Evolutionary conservation across 2,329 filamentous ascomycete species (phyloP), one percentile per base, ranked within the genome.

Genomic region (Cladosporium colombiae): DNA sequence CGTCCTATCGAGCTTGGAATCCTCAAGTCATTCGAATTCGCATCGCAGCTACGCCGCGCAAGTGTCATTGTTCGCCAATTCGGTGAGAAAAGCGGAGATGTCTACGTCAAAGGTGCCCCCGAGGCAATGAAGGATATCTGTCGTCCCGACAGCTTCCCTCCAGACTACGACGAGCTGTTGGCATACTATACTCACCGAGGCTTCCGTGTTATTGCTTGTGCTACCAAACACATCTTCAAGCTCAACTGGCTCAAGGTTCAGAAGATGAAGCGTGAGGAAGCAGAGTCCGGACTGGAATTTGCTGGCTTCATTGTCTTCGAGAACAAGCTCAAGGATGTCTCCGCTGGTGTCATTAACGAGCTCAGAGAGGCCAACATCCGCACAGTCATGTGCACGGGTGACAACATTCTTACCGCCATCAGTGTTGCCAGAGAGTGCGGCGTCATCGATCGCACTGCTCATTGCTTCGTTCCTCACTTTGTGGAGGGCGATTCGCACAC

Each of bases 231-330:
- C 74, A 86, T 98, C 62, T 87, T 88, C 65, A 95, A 93, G 74
- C 83, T 98, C 35, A 96, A 90, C 72, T 97, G 93, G 93, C 88
- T 97, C 64, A 96, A 96, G 76, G 89, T 93, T 7, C 93, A 98
- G 74, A 97, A 96, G 80, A 93, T 98, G 89, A 91, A 88, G 71
- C 89, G 95, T 33, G 81, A 88, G 46, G 91, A 97, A 62, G 93
- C 91, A 10, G 95, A 99, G 78, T 90, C 87, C 3, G 84, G 88
- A 35, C 85, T 99, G 13, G 88, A 94, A 55, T 98, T 99, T 74
- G 85, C 93, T 40, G 95, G 95, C 5, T 99, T 99, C 79, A 98
- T 99, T 74, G 90, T 99, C 63, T 99, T 99, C 72, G 95, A 99
- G 80, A 99, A 99, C 81, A 99, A 99, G 79, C 82, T 99, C 68